These are phyloP conservation scores for Dorcoceras hygrometricum DNA, from an alignment of 257 asterid genomes.

Conservation along the genomic window DNA sequence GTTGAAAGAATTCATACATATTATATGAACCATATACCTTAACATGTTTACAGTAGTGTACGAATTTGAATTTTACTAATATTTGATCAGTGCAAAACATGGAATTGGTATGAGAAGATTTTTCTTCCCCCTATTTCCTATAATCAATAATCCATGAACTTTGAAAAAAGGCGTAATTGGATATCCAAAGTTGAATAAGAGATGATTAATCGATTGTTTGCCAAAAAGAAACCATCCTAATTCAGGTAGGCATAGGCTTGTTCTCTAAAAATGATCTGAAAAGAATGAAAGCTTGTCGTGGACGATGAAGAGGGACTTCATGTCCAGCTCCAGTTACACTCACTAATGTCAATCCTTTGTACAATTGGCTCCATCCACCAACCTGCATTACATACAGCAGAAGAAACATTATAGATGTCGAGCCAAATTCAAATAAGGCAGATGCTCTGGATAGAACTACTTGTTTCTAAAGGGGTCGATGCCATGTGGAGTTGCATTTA, in stretches of 20 bases:
- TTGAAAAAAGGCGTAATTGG: not conserved
- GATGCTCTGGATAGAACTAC: not conserved
- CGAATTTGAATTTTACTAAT: conserved; percentile 13
- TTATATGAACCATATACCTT: conserved; percentile 24
- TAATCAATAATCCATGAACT: not conserved
- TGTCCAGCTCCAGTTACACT: conserved; percentile 94
- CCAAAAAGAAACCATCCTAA: conserved; percentile 1
- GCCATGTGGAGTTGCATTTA: not conserved
- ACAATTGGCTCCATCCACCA: conserved; percentile 99
- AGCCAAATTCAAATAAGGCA: not conserved
- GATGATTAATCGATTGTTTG: not conserved
- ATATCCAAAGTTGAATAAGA: not conserved
- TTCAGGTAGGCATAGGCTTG: conserved; percentile 64
- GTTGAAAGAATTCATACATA: conserved; percentile 28
- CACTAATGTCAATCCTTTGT: conserved; percentile 82
- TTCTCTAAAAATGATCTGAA: conserved; percentile 68
- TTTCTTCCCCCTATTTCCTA: conserved; percentile 6
- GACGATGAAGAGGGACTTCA: conserved; percentile 95
- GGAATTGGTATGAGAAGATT: not conserved
- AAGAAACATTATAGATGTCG: conserved; percentile 2
- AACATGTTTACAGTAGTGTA: not conserved
- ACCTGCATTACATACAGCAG: conserved; percentile 41
- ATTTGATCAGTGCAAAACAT: not conserved
- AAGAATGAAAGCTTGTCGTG: conserved; percentile 85
- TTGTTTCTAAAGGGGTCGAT: not conserved